Percentiles rank a stretch among this genome's conserved stretches.
Evolutionary conservation across 306 rosid species (phyloP).

Genomic region (Ormosia semicastrata): DNA sequence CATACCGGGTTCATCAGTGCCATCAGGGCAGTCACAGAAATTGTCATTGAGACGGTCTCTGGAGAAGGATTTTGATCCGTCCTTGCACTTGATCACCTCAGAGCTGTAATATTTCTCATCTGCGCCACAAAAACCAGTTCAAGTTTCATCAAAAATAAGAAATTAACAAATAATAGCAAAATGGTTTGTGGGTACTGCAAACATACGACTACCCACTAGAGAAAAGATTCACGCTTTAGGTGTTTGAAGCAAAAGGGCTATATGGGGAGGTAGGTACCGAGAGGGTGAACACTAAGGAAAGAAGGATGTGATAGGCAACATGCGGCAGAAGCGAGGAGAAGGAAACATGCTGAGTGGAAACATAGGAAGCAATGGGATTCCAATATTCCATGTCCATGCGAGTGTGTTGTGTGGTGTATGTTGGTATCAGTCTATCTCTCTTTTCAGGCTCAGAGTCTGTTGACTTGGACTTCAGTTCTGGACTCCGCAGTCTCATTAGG

Average conservation of each 20-base stretch:
- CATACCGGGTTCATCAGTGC: conserved; percentile 91
- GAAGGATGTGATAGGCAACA: conserved; percentile 34
- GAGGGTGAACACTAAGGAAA: conserved; percentile 72
- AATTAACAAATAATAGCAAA: not conserved
- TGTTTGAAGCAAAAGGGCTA: conserved; percentile 11
- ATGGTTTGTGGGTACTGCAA: conserved; percentile 21
- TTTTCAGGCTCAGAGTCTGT: too few relatives aligned
- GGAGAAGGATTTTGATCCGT: conserved; percentile 65
- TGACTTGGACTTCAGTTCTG: too few relatives aligned
- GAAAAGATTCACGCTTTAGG: conserved; percentile 20
- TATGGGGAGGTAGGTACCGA: conserved; percentile 39
- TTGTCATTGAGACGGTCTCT: conserved; percentile 79
- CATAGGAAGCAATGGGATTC: conserved; percentile 4
- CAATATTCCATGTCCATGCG: conserved; percentile 25
- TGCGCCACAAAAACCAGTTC: conserved; percentile 40
- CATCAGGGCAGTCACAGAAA: conserved; percentile 86
- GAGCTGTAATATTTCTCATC: conserved; percentile 69
- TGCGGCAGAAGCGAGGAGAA: conserved; percentile 38
- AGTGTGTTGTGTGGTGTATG: too few relatives aligned
- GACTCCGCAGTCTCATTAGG: too few relatives aligned
- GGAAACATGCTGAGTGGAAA: conserved; percentile 37
- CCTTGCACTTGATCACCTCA: too few relatives aligned
- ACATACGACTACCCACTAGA: not conserved
- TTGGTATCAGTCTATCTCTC: too few relatives aligned
- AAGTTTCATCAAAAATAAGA: not conserved